Evolutionary conservation across 345 rosid species (phyloP).

Genomic region (Heritiera fomes): DNA sequence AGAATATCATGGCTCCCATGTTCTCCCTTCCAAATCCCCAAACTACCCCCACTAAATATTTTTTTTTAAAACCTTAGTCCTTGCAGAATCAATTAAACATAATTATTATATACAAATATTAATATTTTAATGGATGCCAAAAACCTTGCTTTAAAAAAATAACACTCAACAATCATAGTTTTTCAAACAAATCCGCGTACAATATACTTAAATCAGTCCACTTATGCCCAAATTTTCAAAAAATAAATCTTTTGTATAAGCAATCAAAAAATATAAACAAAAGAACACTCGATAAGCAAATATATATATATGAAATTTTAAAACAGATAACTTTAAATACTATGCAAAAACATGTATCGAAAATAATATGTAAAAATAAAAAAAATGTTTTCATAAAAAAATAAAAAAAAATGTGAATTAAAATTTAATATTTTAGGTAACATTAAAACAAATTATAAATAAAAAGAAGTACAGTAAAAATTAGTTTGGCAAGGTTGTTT

Average conservation of each 20-base stretch:
- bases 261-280: too few species aligned
- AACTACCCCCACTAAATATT: neutral
- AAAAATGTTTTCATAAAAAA: too few species aligned
- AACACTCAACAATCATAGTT: neutral
- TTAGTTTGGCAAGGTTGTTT: neutral
- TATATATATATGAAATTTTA: too few species aligned
- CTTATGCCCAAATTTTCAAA: neutral
- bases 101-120: neutral
- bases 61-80: neutral
- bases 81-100: neutral
- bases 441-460: too few species aligned
- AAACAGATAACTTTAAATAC: too few species aligned
- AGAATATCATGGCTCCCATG: slow-evolving; percentile 26
- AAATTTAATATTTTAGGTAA: too few species aligned
- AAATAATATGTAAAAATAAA: too few species aligned
- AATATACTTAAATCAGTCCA: neutral
- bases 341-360: too few species aligned
- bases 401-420: too few species aligned
- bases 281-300: too few species aligned
- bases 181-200: neutral
- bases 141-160: neutral
- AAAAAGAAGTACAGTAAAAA: too few species aligned
- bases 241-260: neutral
- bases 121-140: neutral
- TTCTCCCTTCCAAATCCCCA: slow-evolving; percentile 9